Evolutionary conservation across 192 early-diverging fungal species (phyloP).

Genomic region (Coemansia sp.): DNA sequence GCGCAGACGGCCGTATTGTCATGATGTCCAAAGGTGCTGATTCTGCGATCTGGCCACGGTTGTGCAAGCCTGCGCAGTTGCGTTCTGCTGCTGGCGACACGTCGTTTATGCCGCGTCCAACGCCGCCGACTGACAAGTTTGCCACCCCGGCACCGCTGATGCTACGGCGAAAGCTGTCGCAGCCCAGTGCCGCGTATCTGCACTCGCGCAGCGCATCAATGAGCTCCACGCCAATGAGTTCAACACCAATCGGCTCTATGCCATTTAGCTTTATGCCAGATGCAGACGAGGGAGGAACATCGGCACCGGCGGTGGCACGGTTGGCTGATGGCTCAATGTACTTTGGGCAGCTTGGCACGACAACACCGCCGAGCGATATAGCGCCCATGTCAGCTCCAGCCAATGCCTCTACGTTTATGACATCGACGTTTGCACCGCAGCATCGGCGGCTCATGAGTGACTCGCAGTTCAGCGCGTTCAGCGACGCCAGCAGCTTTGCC

Average conservation of each 20-base stretch:
- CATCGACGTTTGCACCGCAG: not conserved
- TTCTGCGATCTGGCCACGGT: conserved; percentile 75
- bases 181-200: conserved; percentile 43
- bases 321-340: conserved; percentile 12
- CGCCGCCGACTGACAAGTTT: conserved; percentile 6
- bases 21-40: conserved; percentile 92
- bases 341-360: conserved; percentile 10
- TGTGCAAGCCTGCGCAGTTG: conserved; percentile 26
- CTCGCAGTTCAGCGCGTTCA: conserved; percentile 37
- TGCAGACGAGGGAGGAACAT: not conserved
- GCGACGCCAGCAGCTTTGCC: conserved; percentile 44
- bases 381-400: not conserved
- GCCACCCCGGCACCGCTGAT: conserved; percentile 1
- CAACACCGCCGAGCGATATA: not conserved
- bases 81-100: conserved; percentile 20
- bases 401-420: not conserved
- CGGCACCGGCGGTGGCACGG: not conserved
- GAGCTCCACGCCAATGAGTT: not conserved
- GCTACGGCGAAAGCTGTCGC: conserved; percentile 36
- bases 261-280: too few species aligned
- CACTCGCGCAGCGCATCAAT: conserved; percentile 50
- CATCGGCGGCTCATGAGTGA: conserved; percentile 45
- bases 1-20: conserved; percentile 71
- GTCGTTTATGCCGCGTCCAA: conserved; percentile 33
- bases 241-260: too few species aligned